Percentiles rank a stretch among this genome's conserved stretches.
phyloP scores from a whole-genome alignment of 192 early-diverging fungal genomes.

The Gryganskiella cystojenkinii region DNA sequence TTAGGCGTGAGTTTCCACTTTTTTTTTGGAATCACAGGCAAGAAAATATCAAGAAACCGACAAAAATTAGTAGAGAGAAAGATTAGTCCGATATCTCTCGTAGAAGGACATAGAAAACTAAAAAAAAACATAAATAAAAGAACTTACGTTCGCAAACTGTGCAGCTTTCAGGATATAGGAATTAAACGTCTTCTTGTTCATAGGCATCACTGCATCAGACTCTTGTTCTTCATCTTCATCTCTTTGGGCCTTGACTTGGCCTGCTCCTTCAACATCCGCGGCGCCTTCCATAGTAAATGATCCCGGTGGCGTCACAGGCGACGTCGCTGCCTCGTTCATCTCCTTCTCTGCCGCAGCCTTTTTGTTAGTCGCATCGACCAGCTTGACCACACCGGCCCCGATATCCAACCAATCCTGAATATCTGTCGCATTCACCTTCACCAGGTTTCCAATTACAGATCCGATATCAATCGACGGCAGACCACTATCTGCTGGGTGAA shows the following conservation, averaged over 20 bases:
- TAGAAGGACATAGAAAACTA: background rate
- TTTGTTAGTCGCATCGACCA: background rate
- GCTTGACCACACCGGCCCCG: background rate
- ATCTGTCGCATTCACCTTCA: slow-evolving; percentile 6
- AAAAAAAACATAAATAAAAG: background rate
- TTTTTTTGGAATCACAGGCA: background rate
- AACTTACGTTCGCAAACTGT: slow-evolving; percentile 39
- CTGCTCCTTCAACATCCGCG: background rate
- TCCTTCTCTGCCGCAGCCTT: background rate
- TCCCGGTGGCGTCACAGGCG: background rate
- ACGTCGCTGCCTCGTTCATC: background rate
- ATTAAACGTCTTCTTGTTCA: slow-evolving; percentile 28
- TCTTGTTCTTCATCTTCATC: background rate
- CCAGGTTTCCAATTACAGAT: slow-evolving; percentile 7
- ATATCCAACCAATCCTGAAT: slow-evolving; percentile 29
- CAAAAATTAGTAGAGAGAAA: slow-evolving; percentile 1
- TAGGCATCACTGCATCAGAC: too few relatives aligned
- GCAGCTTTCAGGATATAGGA: slow-evolving; percentile 33
- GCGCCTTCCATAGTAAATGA: background rate
- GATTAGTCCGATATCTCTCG: background rate
- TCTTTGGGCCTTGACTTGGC: background rate
- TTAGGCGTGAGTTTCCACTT: slow-evolving; percentile 33
- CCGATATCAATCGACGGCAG: slow-evolving; percentile 10
- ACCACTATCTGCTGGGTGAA: slow-evolving; percentile 9
- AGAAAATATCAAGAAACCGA: background rate